These are phyloP conservation scores for Moesziomyces aphidis DNA, from an alignment of 1,284 basidiomycete species.

Conservation along the genomic window DNA sequence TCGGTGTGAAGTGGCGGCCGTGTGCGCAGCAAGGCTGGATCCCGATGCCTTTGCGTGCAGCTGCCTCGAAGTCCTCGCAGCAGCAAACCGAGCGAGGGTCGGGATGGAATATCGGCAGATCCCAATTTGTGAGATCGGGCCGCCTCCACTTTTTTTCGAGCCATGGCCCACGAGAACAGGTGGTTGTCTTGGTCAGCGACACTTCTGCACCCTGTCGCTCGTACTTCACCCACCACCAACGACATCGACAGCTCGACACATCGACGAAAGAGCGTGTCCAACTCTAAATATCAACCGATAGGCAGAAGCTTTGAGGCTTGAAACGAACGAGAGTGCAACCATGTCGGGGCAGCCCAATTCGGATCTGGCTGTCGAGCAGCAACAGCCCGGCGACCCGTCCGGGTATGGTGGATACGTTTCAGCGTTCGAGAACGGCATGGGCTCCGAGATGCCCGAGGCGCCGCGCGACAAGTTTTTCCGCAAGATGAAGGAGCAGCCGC, in stretches of 20 bases:
- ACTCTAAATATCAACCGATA: not conserved
- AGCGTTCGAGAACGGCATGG: conserved; percentile 2
- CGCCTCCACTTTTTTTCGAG: not conserved
- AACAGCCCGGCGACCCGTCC: conserved; percentile 32
- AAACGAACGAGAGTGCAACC: not conserved
- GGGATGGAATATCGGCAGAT: too few species aligned
- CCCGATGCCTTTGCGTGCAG: too few species aligned
- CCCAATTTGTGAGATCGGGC: not conserved
- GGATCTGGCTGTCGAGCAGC: conserved; percentile 34
- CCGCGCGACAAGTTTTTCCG: conserved; percentile 59
- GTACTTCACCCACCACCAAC: not conserved
- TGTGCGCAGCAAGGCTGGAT: too few species aligned
- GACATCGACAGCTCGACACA: not conserved
- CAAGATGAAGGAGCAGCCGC: conserved; percentile 64
- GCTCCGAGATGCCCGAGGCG: conserved; percentile 36
- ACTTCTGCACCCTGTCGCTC: not conserved
- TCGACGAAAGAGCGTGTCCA: not conserved
- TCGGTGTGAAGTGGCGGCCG: too few species aligned
- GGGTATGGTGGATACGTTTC: not conserved
- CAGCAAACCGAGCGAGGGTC: too few species aligned
- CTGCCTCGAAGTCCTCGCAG: too few species aligned
- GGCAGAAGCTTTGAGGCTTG: not conserved
- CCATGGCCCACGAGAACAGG: too few species aligned
- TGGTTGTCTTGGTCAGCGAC: conserved; percentile 11
- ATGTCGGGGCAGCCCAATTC: conserved; percentile 43